Conservation (phyloP, 1,139 yeast species). For the Scheffersomyces stambukii region DNA sequence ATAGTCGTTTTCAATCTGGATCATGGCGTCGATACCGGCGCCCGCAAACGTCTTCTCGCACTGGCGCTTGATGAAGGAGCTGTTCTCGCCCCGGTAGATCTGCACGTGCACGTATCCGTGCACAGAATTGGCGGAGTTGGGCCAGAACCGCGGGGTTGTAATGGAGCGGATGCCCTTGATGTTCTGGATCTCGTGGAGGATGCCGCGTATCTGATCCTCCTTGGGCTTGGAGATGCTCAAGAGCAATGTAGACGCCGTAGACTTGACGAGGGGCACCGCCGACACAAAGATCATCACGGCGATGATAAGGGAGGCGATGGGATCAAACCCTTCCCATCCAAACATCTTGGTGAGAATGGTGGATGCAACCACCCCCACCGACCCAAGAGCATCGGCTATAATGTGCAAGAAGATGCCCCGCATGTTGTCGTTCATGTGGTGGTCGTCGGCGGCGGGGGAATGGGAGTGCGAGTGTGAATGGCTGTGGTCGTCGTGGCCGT, state of each 20-base stretch:
- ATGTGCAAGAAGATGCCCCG: constrained; percentile 91
- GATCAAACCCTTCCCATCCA: constrained; percentile 72
- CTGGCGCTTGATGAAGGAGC: constrained; percentile 55
- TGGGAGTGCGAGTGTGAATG: constrained; percentile 3
- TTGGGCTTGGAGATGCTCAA: constrained; percentile 51
- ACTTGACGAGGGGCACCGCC: constrained; percentile 76
- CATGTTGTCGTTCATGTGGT: constrained; percentile 74
- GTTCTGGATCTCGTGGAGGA: constrained; percentile 61
- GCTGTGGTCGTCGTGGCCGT: constrained; percentile 15
- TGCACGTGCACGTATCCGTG: constrained; percentile 69
- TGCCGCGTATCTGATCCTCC: constrained; percentile 59
- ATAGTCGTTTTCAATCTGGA: constrained; percentile 57
- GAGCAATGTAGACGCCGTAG: constrained; percentile 73
- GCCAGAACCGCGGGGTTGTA: constrained; percentile 91
- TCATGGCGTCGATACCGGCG: constrained; percentile 43
- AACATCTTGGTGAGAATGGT: constrained; percentile 62
- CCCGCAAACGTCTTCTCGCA: constrained; percentile 45
- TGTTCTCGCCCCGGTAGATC: constrained; percentile 63
- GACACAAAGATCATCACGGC: constrained; percentile 77
- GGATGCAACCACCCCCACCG: constrained; percentile 91
- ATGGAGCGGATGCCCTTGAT: constrained; percentile 82
- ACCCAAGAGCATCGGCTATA: constrained; percentile 92
- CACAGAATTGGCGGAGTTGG: constrained; percentile 40
- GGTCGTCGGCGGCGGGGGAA: constrained; percentile 1
- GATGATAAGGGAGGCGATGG: constrained; percentile 84